phyloP scores from a whole-genome alignment of 164 flowering plant genomes.

The Buxus sempervirens region DNA sequence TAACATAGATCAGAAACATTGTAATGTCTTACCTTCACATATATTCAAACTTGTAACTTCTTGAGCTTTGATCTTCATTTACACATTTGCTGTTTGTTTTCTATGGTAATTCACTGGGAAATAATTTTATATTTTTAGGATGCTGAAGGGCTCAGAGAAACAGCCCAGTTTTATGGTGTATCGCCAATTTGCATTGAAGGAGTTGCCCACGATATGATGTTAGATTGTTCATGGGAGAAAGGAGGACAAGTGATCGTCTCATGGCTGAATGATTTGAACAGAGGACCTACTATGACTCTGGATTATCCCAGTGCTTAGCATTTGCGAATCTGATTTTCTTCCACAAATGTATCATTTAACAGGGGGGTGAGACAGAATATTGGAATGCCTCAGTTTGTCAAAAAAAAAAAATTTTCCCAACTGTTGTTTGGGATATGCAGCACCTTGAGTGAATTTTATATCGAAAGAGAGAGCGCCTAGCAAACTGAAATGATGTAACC shows the following conservation, averaged over 20 bases:
- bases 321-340: background rate
- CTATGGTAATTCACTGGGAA: background rate
- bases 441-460: no score
- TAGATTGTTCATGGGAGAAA: background rate
- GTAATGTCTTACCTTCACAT: no score
- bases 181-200: constrained; percentile 50
- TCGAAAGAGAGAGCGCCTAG: no score
- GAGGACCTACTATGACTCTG: background rate
- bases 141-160: constrained; percentile 49
- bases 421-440: no score
- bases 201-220: constrained; percentile 35
- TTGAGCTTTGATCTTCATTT: background rate
- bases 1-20: no score
- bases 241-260: background rate
- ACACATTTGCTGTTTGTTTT: background rate
- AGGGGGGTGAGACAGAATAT: background rate
- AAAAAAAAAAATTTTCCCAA: no score
- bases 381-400: background rate
- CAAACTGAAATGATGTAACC: background rate
- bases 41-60: no score
- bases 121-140: constrained; percentile 31
- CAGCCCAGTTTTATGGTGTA: constrained; percentile 51
- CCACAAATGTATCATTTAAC: background rate
- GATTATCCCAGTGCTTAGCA: background rate
- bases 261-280: background rate